Percentiles rank a stretch among this genome's conserved stretches.
Evolutionary conservation across 140 eudicot genomes (phyloP).

Genomic region (Stevia rebaudiana): DNA sequence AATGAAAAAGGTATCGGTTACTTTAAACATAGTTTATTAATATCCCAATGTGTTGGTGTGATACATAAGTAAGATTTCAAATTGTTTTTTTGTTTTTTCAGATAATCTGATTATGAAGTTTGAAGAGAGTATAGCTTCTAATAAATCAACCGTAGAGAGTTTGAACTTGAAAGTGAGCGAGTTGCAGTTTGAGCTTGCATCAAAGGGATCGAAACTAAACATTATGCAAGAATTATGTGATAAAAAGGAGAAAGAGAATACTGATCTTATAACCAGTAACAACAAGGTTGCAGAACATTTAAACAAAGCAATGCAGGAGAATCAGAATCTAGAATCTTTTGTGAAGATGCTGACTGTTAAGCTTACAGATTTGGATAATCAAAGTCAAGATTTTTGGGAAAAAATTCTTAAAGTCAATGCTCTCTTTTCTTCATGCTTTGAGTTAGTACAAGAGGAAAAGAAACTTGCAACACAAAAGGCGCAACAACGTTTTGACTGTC

Average conservation of each 20-base stretch:
- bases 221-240: constrained; percentile 37
- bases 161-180: constrained; percentile 49
- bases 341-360: constrained; percentile 44
- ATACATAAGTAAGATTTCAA: constrained; percentile 12
- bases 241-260: constrained; percentile 50
- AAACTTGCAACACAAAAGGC: constrained; percentile 42
- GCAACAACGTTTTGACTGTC: constrained; percentile 40
- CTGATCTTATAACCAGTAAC: constrained; percentile 46
- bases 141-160: constrained; percentile 38
- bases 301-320: constrained; percentile 55
- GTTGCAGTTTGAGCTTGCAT: constrained; percentile 43
- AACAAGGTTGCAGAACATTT: constrained; percentile 35
- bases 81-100: constrained; percentile 27
- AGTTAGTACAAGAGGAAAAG: constrained; percentile 51
- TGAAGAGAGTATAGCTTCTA: constrained; percentile 50
- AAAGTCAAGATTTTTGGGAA: constrained; percentile 47
- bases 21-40: not conserved
- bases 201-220: constrained; percentile 53
- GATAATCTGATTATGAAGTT: constrained; percentile 53
- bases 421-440: constrained; percentile 43
- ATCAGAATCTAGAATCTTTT: constrained; percentile 46
- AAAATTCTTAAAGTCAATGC: constrained; percentile 41
- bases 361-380: constrained; percentile 59
- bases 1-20: constrained; percentile 59
- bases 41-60: constrained; percentile 1